These are phyloP conservation scores for Amaranthus palmeri DNA, from an alignment of 148 eudicot species.

Conservation along the genomic window DNA sequence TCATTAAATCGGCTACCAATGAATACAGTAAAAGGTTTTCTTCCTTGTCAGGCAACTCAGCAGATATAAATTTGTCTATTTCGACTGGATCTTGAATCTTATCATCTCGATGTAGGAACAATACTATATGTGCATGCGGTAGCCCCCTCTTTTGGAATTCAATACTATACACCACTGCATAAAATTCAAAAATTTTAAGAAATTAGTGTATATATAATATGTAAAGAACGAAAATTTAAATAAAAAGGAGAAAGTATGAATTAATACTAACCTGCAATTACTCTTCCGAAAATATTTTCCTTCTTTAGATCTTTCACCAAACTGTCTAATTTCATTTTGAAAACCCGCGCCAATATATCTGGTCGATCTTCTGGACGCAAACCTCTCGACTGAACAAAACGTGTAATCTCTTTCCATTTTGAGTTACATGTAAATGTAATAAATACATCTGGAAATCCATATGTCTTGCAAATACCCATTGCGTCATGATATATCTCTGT, in stretches of 20 bases:
- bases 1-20: neutral
- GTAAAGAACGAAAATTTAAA: neutral
- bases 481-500: too few relatives aligned
- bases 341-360: neutral
- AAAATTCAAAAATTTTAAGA: neutral
- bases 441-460: too few relatives aligned
- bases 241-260: too few relatives aligned
- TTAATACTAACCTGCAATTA: neutral
- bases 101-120: neutral
- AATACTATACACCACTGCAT: neutral
- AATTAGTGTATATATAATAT: neutral
- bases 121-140: slow-evolving; percentile 3
- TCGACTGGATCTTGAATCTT: neutral
- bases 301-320: neutral
- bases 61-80: neutral
- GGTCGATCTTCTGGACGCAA: neutral
- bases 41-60: neutral
- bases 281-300: neutral
- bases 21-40: neutral
- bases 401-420: neutral
- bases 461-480: too few relatives aligned
- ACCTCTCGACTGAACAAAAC: neutral
- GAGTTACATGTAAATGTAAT: neutral
- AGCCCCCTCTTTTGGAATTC: slow-evolving; percentile 15
- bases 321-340: neutral